Conservation (phyloP, 805 yeast genomes). For the Ogataea pignaliae region DNA sequence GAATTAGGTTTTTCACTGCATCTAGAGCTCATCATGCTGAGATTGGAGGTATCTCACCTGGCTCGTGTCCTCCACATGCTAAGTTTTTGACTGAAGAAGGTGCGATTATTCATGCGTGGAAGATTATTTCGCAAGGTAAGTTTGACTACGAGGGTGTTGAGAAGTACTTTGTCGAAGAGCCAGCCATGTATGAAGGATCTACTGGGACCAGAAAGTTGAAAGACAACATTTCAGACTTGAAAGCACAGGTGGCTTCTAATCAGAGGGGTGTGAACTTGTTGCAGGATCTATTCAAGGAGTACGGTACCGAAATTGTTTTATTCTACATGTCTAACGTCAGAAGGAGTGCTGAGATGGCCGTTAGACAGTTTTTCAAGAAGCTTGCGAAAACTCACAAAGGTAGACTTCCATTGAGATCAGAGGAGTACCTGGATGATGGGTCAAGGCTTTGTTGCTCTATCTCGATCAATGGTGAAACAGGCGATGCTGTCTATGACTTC, state of each 20-base stretch:
- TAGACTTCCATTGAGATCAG: conserved; percentile 36
- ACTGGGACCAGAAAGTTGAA: conserved; percentile 51
- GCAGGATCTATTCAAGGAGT: conserved; percentile 39
- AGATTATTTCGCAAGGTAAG: conserved; percentile 42
- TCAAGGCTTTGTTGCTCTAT: conserved; percentile 41
- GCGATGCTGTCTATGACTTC: conserved; percentile 47
- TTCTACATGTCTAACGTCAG: conserved; percentile 45
- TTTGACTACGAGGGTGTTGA: conserved; percentile 51
- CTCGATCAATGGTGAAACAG: conserved; percentile 36
- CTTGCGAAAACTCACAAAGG: conserved; percentile 38
- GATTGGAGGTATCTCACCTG: conserved; percentile 58
- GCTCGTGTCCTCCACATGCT: conserved; percentile 53
- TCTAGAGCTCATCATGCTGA: conserved; percentile 62
- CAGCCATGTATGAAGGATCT: conserved; percentile 46
- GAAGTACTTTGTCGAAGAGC: conserved; percentile 42
- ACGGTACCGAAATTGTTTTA: conserved; percentile 36
- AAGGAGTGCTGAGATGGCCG: conserved; percentile 44
- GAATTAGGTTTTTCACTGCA: conserved; percentile 49
- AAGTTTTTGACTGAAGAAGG: conserved; percentile 53
- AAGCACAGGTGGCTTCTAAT: conserved; percentile 49
- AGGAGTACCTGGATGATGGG: conserved; percentile 55
- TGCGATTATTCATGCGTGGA: conserved; percentile 49
- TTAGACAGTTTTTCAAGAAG: conserved; percentile 29
- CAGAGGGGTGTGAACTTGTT: conserved; percentile 46
- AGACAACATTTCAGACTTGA: conserved; percentile 49